phyloP scores from a whole-genome alignment of 2,329 filamentous ascomycete species.

The Emmonsiellopsis sp. region DNA sequence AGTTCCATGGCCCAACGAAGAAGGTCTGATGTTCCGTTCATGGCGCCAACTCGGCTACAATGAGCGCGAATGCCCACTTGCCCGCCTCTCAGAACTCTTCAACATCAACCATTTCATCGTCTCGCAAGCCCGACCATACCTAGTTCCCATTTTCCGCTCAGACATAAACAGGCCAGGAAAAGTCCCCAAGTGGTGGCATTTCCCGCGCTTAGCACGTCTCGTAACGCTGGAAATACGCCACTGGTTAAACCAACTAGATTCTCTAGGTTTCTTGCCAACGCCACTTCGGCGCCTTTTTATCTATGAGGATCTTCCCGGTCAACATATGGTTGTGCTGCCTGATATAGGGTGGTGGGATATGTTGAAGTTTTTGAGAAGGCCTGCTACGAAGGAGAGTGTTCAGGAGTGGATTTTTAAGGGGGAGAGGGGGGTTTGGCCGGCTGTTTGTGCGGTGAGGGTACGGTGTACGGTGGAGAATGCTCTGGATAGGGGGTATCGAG shows the following conservation, averaged over 20 bases:
- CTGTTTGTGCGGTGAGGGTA: conserved; percentile 70
- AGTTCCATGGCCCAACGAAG: conserved; percentile 59
- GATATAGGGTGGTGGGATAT: conserved; percentile 67
- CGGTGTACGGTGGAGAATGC: conserved; percentile 81
- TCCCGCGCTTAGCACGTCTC: conserved; percentile 53
- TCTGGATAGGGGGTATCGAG: conserved; percentile 75
- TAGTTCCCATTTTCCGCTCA: conserved; percentile 74
- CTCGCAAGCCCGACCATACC: conserved; percentile 81
- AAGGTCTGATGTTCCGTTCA: conserved; percentile 56
- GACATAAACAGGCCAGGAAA: conserved; percentile 66
- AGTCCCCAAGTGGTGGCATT: conserved; percentile 51
- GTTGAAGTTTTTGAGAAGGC: conserved; percentile 62
- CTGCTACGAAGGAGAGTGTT: conserved; percentile 60
- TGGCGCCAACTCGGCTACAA: conserved; percentile 58
- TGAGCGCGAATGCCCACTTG: conserved; percentile 58
- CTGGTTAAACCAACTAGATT: conserved; percentile 71
- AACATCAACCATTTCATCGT: conserved; percentile 95
- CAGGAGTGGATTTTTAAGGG: conserved; percentile 80
- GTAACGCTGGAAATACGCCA: conserved; percentile 71
- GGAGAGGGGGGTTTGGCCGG: conserved; percentile 85
- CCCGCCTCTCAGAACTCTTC: conserved; percentile 71
- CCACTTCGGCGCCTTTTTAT: conserved; percentile 67
- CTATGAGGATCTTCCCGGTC: conserved; percentile 71
- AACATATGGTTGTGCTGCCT: conserved; percentile 72
- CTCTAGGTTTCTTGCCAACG: conserved; percentile 61